Evolutionary conservation across 2,329 filamentous ascomycete genomes (phyloP).

Genomic region (Eutypella sp.): DNA sequence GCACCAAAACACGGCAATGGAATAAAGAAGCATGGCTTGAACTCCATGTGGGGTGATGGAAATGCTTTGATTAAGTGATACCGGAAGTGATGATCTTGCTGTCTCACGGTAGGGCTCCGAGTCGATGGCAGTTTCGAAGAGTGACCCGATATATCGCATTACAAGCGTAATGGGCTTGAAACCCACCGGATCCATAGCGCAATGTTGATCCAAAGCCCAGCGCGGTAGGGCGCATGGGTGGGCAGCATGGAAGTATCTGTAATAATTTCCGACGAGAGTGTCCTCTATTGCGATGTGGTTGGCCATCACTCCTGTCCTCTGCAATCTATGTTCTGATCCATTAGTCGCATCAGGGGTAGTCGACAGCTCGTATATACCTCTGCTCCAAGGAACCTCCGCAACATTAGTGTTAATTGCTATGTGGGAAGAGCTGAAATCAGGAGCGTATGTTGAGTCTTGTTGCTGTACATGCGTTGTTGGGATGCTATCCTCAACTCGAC

Average conservation of each 20-base stretch:
- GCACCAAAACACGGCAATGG: neutral
- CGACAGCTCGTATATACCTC: too few relatives aligned
- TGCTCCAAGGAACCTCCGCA: too few relatives aligned
- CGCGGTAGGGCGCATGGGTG: neutral
- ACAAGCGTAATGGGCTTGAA: neutral
- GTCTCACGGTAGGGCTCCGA: neutral
- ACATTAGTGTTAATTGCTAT: too few relatives aligned
- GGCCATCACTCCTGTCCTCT: neutral
- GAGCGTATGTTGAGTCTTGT: neutral
- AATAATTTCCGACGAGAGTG: neutral
- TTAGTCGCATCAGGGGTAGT: neutral
- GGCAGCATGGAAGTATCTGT: neutral
- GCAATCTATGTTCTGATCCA: neutral
- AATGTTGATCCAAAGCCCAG: neutral
- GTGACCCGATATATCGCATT: neutral
- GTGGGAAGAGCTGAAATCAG: neutral
- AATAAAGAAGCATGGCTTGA: neutral
- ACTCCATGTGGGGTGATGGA: neutral
- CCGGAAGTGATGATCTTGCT: neutral
- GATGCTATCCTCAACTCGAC: too few relatives aligned
- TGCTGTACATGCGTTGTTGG: neutral
- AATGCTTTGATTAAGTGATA: neutral
- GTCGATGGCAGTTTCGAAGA: neutral
- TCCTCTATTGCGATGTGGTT: neutral
- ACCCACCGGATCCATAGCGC: neutral